Evolutionary conservation across 768 basidiomycete genomes (phyloP).

Genomic region (Boletus edulis): DNA sequence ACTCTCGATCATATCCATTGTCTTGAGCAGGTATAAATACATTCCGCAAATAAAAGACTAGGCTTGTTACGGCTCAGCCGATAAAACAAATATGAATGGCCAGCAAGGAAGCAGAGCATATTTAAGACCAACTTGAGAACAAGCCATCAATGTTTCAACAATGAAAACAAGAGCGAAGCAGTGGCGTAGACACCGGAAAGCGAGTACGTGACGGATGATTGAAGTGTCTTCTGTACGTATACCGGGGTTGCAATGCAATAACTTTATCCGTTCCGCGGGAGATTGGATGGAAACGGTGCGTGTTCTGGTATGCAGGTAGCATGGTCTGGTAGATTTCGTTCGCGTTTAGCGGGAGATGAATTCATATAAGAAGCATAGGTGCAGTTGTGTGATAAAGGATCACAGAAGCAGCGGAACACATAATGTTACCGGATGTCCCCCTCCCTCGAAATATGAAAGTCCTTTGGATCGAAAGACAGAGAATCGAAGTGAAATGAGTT

Average conservation of each 20-base stretch:
- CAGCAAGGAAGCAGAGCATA: background rate
- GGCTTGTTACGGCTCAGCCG: conserved; percentile 14
- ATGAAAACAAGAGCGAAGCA: conserved; percentile 13
- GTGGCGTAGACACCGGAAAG: conserved; percentile 13
- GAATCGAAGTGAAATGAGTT: conserved; percentile 75
- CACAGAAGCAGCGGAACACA: background rate
- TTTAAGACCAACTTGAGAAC: conserved; percentile 5
- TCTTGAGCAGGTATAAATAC: background rate
- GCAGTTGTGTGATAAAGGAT: background rate
- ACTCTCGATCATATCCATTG: background rate
- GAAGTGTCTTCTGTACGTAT: conserved; percentile 9
- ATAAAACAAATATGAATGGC: conserved; percentile 3
- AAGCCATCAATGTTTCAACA: conserved; percentile 7
- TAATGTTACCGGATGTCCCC: conserved; percentile 13
- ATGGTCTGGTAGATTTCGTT: background rate
- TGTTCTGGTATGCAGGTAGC: background rate
- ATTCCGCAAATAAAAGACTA: background rate
- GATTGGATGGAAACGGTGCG: background rate
- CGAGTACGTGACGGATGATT: conserved; percentile 1
- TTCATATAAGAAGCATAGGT: conserved; percentile 3
- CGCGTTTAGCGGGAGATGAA: background rate
- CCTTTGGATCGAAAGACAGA: conserved; percentile 63
- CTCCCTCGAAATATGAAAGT: conserved; percentile 38
- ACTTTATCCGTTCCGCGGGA: conserved; percentile 1
- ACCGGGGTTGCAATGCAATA: background rate